Percentiles rank a stretch among this genome's conserved stretches.
Evolutionary conservation across 2,329 filamentous ascomycete genomes (phyloP).

Genomic region (Gremmenia infestans): DNA sequence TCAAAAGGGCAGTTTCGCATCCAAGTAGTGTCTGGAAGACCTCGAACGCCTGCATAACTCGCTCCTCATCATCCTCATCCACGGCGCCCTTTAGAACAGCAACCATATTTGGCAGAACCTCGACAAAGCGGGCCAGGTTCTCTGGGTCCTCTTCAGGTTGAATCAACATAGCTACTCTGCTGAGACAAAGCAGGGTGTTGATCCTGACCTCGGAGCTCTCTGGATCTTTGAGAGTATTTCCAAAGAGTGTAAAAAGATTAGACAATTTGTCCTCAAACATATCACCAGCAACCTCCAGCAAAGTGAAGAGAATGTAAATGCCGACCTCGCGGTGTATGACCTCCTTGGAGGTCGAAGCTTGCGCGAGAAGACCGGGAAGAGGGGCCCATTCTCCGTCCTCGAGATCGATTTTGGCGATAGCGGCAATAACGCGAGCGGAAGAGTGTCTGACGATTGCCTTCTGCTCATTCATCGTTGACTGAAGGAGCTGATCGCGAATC

Average conservation of each 20-base stretch:
- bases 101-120: constrained; percentile 82
- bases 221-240: constrained; percentile 81
- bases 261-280: constrained; percentile 76
- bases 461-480: constrained; percentile 77
- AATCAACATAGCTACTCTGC: constrained; percentile 80
- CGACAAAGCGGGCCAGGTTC: constrained; percentile 69
- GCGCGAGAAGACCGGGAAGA: constrained; percentile 72
- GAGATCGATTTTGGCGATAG: constrained; percentile 81
- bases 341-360: constrained; percentile 69
- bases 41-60: constrained; percentile 85
- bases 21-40: constrained; percentile 94
- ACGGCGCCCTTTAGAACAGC: constrained; percentile 81
- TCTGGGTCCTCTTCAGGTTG: constrained; percentile 80
- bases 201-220: constrained; percentile 89
- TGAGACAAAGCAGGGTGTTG: constrained; percentile 89
- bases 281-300: constrained; percentile 82
- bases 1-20: constrained; percentile 80
- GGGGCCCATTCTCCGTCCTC: constrained; percentile 81
- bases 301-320: constrained; percentile 87
- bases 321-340: constrained; percentile 82
- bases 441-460: constrained; percentile 76
- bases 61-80: constrained; percentile 75
- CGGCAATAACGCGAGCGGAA: constrained; percentile 79
- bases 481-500: constrained; percentile 76
- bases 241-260: constrained; percentile 78